Evolutionary conservation across 73 alveolate species (phyloP).

Genomic region (Breviolum minutum): DNA sequence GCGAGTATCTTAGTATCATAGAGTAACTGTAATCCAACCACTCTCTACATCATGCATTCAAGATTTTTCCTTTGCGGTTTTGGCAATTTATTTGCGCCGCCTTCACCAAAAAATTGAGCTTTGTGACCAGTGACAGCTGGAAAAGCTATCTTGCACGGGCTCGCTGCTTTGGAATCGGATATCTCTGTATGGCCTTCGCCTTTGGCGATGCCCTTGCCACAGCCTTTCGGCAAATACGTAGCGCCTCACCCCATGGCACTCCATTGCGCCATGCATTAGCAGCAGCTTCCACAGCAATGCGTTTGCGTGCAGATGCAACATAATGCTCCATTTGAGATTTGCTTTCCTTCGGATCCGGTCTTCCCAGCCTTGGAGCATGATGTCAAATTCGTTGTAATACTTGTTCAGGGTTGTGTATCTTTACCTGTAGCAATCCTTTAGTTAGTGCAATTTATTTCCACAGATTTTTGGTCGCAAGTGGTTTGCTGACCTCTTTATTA

Average conservation of each 20-base stretch:
- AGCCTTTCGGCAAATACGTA: neutral
- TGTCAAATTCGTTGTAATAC: neutral
- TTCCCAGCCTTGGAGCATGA: neutral
- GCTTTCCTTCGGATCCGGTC: neutral
- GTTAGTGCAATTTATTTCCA: neutral
- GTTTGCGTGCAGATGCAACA: neutral
- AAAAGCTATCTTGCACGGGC: no score
- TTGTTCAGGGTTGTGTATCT: neutral
- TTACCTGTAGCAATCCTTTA: neutral
- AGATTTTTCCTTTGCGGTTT: no score
- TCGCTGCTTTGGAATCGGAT: slow-evolving; percentile 19
- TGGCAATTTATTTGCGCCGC: no score
- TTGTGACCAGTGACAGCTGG: no score
- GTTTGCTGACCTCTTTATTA: neutral
- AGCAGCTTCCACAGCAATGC: slow-evolving; percentile 1
- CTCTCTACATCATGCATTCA: no score
- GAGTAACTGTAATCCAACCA: no score
- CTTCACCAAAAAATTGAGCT: no score
- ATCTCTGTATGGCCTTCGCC: neutral
- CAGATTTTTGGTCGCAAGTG: neutral
- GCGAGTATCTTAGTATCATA: no score
- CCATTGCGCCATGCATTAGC: slow-evolving; percentile 30
- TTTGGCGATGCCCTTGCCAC: neutral
- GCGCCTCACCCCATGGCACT: slow-evolving; percentile 32
- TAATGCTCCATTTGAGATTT: neutral